These are phyloP conservation scores for Geranium brycei DNA, from an alignment of 345 rosid species.

Conservation along the genomic window DNA sequence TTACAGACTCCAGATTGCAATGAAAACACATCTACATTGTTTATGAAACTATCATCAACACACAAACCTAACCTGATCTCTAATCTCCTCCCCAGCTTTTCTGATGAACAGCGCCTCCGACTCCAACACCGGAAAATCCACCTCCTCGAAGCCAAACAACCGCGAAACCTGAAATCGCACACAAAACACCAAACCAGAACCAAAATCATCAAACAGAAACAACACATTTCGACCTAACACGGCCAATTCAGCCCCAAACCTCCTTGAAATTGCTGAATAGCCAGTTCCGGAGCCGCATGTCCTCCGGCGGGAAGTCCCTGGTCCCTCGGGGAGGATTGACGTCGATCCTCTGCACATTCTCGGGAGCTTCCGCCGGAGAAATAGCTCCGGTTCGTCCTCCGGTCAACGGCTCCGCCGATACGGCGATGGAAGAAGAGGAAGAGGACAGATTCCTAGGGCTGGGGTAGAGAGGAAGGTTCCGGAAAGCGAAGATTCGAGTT, in stretches of 20 bases:
- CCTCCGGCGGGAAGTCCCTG: slow-evolving; percentile 86
- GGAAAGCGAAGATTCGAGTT: not conserved
- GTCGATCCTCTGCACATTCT: slow-evolving; percentile 49
- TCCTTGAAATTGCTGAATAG: slow-evolving; percentile 75
- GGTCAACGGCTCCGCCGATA: not conserved
- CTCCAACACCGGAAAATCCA: slow-evolving; percentile 81
- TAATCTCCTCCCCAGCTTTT: slow-evolving; percentile 93
- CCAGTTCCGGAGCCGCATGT: slow-evolving; percentile 90
- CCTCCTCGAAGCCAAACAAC: slow-evolving; percentile 75
- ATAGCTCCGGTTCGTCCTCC: slow-evolving; percentile 52
- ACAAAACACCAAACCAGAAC: not conserved
- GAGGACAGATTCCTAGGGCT: not conserved
- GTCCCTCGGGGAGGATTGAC: slow-evolving; percentile 92
- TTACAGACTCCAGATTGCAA: not conserved
- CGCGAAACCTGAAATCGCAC: slow-evolving; percentile 39
- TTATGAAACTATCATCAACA: not conserved
- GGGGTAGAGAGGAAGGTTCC: not conserved
- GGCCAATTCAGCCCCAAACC: slow-evolving; percentile 19
- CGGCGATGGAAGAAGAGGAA: not conserved
- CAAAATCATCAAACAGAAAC: not conserved
- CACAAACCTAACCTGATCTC: slow-evolving; percentile 52
- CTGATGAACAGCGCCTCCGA: slow-evolving; percentile 73
- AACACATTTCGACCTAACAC: not conserved
- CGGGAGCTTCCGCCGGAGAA: slow-evolving; percentile 25
- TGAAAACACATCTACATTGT: not conserved